Base-by-base conservation (phyloP, 352 stramenopile genomes). In the Salisapilia sapeloensis region DNA sequence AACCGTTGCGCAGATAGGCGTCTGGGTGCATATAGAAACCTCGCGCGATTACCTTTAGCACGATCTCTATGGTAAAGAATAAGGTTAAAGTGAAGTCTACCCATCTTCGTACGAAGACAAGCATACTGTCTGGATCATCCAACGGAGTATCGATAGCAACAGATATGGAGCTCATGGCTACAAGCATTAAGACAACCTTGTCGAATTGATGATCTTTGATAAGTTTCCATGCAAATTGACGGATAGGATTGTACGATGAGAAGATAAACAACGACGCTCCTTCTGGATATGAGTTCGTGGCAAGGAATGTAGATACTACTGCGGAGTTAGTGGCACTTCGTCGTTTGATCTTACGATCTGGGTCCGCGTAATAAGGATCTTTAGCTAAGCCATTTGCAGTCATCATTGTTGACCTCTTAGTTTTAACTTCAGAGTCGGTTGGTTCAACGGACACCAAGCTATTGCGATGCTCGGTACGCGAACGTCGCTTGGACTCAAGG, bases 131-230 rank as follows among this genome's bases (percentile, higher is more conserved):
- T 2, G 66, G 65, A 3, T 76, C 42, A 7, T 49, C 47, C 5
- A 86, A 50, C 12, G 79, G 79, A 30, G 67, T 77, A 31, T 93
- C 79, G 1, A 92, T 34, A 5, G 72, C 77, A 7, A 92, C 52
- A 0, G 59, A 40, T 4, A 87, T 26, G 0, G 64, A 81, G 29
- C 52, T 76, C 2, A 66, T 35, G n/a, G 60, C 36, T 18, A 91
- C 80, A 4, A 91, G 44, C 17, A 79, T 35, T 1, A 90, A 40
- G 12, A 87, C 29, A 17, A 69, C 50, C 25, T 52, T 57, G 39
- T 90, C 74, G 42, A 91, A 91, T n/a, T 46, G 46, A 6, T 48
- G 49, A 32, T 82, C 56, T 16, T 40, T 31, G 12, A 67, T 34
- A 2, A 67, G 13, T 9, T 35, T 21, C 11, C 39, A 27, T 9